Conservation (phyloP, 306 rosid genomes). For the Casuarina glauca region DNA sequence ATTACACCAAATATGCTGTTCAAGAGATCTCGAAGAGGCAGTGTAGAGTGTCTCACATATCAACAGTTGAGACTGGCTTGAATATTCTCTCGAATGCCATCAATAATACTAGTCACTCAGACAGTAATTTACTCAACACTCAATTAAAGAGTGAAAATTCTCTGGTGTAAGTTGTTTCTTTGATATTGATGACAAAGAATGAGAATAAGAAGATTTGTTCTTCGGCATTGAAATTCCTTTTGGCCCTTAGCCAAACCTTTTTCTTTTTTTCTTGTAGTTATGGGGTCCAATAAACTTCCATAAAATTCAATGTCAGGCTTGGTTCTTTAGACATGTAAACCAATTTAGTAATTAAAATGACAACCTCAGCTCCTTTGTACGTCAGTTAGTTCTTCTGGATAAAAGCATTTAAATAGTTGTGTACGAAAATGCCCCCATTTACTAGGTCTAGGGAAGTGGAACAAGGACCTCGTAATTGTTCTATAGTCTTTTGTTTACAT, state of each 20-base stretch:
- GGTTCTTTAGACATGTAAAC: not conserved
- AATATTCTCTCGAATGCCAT: slow-evolving; percentile 14
- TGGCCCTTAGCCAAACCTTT: not conserved
- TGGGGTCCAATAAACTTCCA: not conserved
- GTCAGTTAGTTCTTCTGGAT: not conserved
- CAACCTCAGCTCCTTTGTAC: not conserved
- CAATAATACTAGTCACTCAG: slow-evolving; percentile 15
- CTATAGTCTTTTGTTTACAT: not conserved
- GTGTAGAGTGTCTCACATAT: slow-evolving; percentile 26
- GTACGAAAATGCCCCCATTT: not conserved
- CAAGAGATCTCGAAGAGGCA: slow-evolving; percentile 34
- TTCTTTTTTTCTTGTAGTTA: not conserved
- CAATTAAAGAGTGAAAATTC: slow-evolving; percentile 17
- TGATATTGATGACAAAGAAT: not conserved
- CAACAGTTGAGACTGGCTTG: slow-evolving; percentile 31
- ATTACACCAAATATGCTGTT: slow-evolving; percentile 28
- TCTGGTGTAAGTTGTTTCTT: slow-evolving; percentile 32
- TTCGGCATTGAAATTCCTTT: not conserved
- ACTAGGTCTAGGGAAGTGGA: not conserved
- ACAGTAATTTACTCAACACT: slow-evolving; percentile 28
- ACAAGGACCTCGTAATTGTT: not conserved
- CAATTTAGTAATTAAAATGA: not conserved
- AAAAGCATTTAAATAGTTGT: not conserved
- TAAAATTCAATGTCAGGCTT: not conserved
- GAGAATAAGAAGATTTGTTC: not conserved